Base-by-base conservation (phyloP, 2,329 filamentous ascomycete species). In the Sporothrix curviconia region DNA sequence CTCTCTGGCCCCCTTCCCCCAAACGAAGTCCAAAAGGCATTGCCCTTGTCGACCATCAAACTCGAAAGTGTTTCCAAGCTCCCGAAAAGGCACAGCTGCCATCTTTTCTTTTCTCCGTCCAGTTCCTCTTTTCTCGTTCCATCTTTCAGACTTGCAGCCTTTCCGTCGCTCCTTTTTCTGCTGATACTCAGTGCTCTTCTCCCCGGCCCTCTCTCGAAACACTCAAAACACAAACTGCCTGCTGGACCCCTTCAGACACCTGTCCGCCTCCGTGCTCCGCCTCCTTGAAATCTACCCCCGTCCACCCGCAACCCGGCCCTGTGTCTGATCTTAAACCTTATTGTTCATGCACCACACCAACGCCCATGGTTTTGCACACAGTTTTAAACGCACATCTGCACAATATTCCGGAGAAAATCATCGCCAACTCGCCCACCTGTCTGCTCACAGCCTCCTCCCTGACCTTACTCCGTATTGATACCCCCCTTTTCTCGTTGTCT, bases 41-140 rank as follows among this genome's bases (percentile, higher is more conserved):
- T n/a, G n/a, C n/a, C n/a, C n/a, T n/a, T 54, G 49, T 71, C 67
- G 63, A 66, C 69, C 73, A 70, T 72, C 75, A 75, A 75, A 73
- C 72, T 66, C 66, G 63, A 68, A 69, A 69, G 68, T 51, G 66
- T 70, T 67, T 70, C 66, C 32, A 56, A n/a, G n/a, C n/a, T n/a
- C n/a, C n/a, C n/a, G n/a, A 56, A 42, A 43, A 22, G 36, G 15
- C 44, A 22, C 43, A 32, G 47, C 39, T 47, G 22, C 42, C 46
- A 49, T 42, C 7, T 17, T 65, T 66, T 68, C 64, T 65, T 64
- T 67, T 68, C 67, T 68, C 67, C 65, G 67, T 68, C 63, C 25
- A 24, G 14, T 25, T 49, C n/a, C n/a, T n/a, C n/a, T n/a, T n/a
- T 15, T 24, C 46, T 22, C 52, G 59, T 59, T 69, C n/a, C n/a